Evolutionary conservation across 2,329 filamentous ascomycete genomes (phyloP).

Genomic region (Penicillium sp.): DNA sequence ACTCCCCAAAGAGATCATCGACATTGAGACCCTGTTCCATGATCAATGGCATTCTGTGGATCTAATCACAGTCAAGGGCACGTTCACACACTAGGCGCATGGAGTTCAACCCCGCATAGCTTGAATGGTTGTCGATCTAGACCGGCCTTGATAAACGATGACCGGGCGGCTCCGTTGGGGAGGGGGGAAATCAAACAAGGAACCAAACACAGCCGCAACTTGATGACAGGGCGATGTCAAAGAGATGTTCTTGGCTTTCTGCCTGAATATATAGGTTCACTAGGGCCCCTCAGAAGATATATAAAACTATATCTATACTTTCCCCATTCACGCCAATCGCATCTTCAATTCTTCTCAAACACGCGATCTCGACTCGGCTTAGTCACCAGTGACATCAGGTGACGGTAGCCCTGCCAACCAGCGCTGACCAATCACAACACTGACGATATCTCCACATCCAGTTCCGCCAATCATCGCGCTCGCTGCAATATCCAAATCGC

Average conservation of each 20-base stretch:
- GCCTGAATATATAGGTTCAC: background rate
- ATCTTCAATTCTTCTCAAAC: background rate
- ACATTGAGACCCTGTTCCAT: constrained; percentile 63
- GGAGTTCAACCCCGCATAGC: constrained; percentile 16
- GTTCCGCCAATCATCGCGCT: constrained; percentile 15
- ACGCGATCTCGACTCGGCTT: constrained; percentile 8
- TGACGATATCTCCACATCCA: constrained; percentile 1
- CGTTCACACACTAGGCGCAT: constrained; percentile 6
- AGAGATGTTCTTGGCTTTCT: background rate
- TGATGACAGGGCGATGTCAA: background rate
- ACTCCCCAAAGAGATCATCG: constrained; percentile 75
- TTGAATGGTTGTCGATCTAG: constrained; percentile 7
- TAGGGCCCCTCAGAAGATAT: background rate
- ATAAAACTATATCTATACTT: background rate
- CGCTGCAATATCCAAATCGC: constrained; percentile 1
- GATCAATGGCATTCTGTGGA: constrained; percentile 51
- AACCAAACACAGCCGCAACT: background rate
- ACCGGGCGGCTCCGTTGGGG: constrained; percentile 4
- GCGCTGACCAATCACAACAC: constrained; percentile 9
- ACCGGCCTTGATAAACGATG: constrained; percentile 1
- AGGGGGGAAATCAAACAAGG: background rate
- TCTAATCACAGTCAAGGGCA: background rate
- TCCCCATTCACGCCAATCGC: background rate
- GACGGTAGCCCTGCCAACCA: constrained; percentile 26
- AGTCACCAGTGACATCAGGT: constrained; percentile 18